A percentile compares a stretch with the other conserved stretches of the same genome.
Conservation (phyloP, 768 basidiomycete genomes). For the Wakefieldia striispora region DNA sequence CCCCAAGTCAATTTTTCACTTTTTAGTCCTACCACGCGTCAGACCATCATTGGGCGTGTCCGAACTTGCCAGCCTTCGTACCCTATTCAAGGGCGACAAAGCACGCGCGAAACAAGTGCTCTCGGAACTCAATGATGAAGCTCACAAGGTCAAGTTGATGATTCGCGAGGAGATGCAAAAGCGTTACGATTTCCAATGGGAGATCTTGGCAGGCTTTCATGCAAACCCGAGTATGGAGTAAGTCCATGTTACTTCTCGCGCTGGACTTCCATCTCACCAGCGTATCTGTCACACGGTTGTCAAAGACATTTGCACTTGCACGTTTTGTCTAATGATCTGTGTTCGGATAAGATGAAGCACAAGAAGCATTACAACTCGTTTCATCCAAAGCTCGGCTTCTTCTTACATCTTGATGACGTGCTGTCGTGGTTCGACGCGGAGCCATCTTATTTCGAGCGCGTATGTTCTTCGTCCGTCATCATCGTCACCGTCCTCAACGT, state of each 20-base stretch:
- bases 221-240: slow-evolving; percentile 84
- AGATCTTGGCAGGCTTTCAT: slow-evolving; percentile 82
- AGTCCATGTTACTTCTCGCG: slow-evolving; percentile 27
- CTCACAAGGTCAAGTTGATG: slow-evolving; percentile 51
- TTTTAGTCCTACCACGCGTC: slow-evolving; percentile 75
- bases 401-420: slow-evolving; percentile 75
- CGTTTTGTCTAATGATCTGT: slow-evolving; percentile 77
- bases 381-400: slow-evolving; percentile 81
- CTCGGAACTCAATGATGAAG: slow-evolving; percentile 51
- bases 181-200: slow-evolving; percentile 74
- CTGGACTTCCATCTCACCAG: not conserved
- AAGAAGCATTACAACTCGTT: slow-evolving; percentile 95
- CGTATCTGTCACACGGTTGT: too few relatives aligned
- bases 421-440: slow-evolving; percentile 76
- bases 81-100: slow-evolving; percentile 55
- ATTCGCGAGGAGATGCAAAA: slow-evolving; percentile 80
- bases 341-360: slow-evolving; percentile 66
- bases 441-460: slow-evolving; percentile 49
- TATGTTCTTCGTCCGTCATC: slow-evolving; percentile 35
- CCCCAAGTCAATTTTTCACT: slow-evolving; percentile 86
- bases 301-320: slow-evolving; percentile 81
- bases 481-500: not conserved
- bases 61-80: slow-evolving; percentile 52
- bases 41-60: slow-evolving; percentile 28
- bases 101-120: slow-evolving; percentile 54